Evolutionary conservation across 108 stramenopile species (phyloP), one percentile per base, ranked within the genome.

Genomic region (Stephanodiscus triporus): DNA sequence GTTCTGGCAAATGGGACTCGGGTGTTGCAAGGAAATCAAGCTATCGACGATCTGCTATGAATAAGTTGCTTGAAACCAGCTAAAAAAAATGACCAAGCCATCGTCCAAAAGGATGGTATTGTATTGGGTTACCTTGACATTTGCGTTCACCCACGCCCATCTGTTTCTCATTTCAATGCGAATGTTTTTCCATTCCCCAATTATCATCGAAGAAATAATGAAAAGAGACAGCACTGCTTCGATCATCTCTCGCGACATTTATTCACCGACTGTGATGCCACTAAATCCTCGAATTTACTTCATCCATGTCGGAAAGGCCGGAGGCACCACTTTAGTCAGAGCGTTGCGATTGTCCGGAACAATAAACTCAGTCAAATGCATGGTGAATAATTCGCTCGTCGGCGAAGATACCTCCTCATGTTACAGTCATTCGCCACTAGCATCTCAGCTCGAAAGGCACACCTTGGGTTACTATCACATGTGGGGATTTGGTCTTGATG

Each of bases 221-320:
- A 34, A 34, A 34, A 49, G 48, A 3, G 6, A 19, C 16, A 49
- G 2, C n/a, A 34, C 2, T 34, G 2, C 32, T 34, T 34, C 32
- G 32, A 34, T 34, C 2, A 6, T 49, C 48, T 6, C 6, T 49
- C 19, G 16, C 48, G 48, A 49, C 48, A 6, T 2, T n/a, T n/a
- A n/a, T 6, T 49, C 58, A 10, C 48, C 65, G 4, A 66, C 27
- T 5, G 22, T 51, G 14, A 27, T 66, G 26, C 65, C 65, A 5
- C 20, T 2, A 8, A 26, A 66, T 24, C 65, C 65, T 10, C 65
- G 48, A 51, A 49, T 66, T 5, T 66, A 66, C 32, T 50, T 66
- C 6, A 66, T 66, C 5, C 65, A 66, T 27, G 65, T 66, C 32
- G 65, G 65, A 6, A 66, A 66, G 47, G 49, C 65, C 22, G 65